Base-by-base conservation (phyloP, 495 filamentous ascomycete species). In the Penicillium canariense region DNA sequence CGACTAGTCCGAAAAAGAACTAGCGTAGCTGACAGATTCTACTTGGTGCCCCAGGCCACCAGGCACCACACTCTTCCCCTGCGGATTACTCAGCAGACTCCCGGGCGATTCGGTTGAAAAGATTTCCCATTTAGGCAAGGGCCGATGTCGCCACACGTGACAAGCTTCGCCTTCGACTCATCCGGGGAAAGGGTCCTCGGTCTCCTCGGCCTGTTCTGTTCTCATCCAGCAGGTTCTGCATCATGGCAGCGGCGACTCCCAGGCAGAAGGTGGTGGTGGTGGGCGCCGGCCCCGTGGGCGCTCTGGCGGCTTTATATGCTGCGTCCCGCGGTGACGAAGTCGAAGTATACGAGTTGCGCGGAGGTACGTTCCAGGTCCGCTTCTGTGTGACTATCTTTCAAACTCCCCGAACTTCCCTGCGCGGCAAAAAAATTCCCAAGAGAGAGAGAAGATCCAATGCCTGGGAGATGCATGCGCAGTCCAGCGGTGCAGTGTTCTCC, bases 211-310 rank as follows among this genome's bases (percentile, higher is more conserved):
- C 45, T 31, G 12, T 38, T 40, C 36, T 50, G n/a, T 32, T 26
- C 22, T 48, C 28, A 12, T 48, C 44, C 34, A 48, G 11, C n/a
- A 10, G 25, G 26, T 42, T 43, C 34, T 47, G 38, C 26, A 50
- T 52, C 28, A 62, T 64, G 63, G 39, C 55, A 14, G 50, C 55
- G 12, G 12, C 56, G 20, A 14, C 58, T 31, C 54, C 59, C 31
- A 67, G 61, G 48, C 82, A 92, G 61, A 96, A 90, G 71, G 81
- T 88, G 36, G 77, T 96, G 7, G 81, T 97, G 25, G 82, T 97
- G 25, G 94, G 94, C 27, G 94, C 91, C 26, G 94, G 94, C 1
- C 94, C 94, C 0, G 94, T 97, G 12, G 94, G 94, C 3, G 88
- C 92, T 8, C 77, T 99, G 23, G 90, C 93, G 7, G 94, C 91